Conservation (phyloP, 176 grass and related monocot genomes). For the Rhipidocladum racemiflorum region DNA sequence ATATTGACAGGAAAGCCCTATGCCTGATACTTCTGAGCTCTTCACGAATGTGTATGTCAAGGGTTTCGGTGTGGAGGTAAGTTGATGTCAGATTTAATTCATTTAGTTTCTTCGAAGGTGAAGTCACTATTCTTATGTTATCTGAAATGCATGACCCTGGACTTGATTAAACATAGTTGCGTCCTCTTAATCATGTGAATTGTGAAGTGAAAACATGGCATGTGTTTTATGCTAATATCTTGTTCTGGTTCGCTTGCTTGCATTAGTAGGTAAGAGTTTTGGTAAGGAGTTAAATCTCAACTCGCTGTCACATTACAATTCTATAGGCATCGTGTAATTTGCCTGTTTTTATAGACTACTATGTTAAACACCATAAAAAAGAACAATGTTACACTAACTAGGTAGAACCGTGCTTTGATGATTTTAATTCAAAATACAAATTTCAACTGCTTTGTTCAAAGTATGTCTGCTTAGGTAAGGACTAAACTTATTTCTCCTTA, state of each 20-base stretch:
- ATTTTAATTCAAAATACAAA: not conserved
- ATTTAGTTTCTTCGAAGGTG: not conserved
- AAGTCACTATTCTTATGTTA: not conserved
- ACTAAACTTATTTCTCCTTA: not conserved
- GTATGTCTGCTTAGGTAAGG: not conserved
- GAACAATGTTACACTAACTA: not conserved
- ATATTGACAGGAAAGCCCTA: slow-evolving; percentile 72
- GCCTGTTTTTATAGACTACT: not conserved
- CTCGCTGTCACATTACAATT: not conserved
- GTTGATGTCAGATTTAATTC: slow-evolving; percentile 17
- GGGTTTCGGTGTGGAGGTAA: slow-evolving; percentile 77
- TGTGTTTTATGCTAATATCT: not conserved
- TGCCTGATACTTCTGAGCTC: slow-evolving; percentile 84
- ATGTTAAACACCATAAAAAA: not conserved
- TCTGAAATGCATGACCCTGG: not conserved
- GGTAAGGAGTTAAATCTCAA: not conserved
- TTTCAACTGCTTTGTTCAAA: not conserved
- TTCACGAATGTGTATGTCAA: slow-evolving; percentile 86
- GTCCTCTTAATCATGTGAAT: not conserved
- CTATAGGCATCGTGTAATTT: not conserved
- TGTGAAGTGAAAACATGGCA: not conserved
- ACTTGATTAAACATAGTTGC: not conserved
- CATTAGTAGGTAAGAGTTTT: not conserved
- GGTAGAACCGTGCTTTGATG: not conserved
- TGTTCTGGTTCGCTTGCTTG: not conserved